phyloP scores from a whole-genome alignment of 208 protist genomes.

The Leishmania gerbilli region DNA sequence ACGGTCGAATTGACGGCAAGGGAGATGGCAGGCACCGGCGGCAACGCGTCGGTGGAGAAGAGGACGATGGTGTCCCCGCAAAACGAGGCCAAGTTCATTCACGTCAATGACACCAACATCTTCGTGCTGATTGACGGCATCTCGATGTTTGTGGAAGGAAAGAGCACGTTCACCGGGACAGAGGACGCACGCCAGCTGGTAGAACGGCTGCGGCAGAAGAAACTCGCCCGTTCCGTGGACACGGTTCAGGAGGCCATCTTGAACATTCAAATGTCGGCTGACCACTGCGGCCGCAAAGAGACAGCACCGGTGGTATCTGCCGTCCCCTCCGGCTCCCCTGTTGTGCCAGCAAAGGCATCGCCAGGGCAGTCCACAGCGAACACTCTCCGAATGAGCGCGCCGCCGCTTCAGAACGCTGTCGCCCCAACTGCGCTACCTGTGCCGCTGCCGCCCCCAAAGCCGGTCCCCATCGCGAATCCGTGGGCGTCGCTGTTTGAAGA shows the following conservation, averaged over 20 bases:
- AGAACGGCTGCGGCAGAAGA: slow-evolving; percentile 28
- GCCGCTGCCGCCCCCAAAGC: not conserved
- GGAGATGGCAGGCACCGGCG: not conserved
- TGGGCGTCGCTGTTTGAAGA: slow-evolving; percentile 47
- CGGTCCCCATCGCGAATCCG: slow-evolving; percentile 11
- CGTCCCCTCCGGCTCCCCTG: not conserved
- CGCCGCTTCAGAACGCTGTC: not conserved
- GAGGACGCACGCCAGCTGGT: slow-evolving; percentile 42
- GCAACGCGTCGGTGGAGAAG: slow-evolving; percentile 4
- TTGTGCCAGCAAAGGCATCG: not conserved
- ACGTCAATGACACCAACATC: slow-evolving; percentile 89
- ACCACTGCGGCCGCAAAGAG: slow-evolving; percentile 3
- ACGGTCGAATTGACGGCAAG: slow-evolving; percentile 3
- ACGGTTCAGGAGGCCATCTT: slow-evolving; percentile 81
- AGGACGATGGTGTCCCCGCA: slow-evolving; percentile 1
- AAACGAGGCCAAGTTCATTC: slow-evolving; percentile 73
- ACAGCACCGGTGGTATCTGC: not conserved
- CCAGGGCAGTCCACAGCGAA: not conserved
- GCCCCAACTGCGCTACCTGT: not conserved
- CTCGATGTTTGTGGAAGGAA: slow-evolving; percentile 86
- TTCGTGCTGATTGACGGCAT: slow-evolving; percentile 89
- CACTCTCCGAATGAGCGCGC: not conserved
- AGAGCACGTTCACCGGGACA: slow-evolving; percentile 69
- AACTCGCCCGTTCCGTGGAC: slow-evolving; percentile 42
- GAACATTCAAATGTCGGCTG: slow-evolving; percentile 59